These are phyloP conservation scores for Pogostemon cablin DNA, from an alignment of 257 asterid genomes.

Conservation along the genomic window DNA sequence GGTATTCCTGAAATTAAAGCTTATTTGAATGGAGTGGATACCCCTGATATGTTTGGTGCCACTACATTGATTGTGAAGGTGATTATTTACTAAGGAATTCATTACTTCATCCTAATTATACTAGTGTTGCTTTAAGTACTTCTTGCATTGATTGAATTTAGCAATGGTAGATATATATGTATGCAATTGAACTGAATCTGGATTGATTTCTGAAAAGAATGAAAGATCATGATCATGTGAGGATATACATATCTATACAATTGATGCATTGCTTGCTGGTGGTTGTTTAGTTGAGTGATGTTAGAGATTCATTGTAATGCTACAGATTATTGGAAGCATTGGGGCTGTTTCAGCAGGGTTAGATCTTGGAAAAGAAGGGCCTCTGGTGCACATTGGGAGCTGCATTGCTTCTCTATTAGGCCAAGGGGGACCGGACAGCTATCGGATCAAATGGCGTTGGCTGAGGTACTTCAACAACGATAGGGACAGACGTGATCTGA, in stretches of 20 bases:
- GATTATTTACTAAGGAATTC: neutral
- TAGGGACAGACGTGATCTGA: conserved; percentile 83
- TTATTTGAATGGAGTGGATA: conserved; percentile 87
- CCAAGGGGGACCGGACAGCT: conserved; percentile 83
- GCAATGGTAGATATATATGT: neutral
- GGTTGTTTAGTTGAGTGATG: conserved; percentile 17
- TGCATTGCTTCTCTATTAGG: conserved; percentile 83
- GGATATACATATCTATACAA: neutral
- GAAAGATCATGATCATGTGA: neutral
- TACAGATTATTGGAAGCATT: conserved; percentile 83
- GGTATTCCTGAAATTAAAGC: conserved; percentile 95
- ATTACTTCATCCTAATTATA: neutral
- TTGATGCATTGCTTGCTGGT: too few relatives aligned
- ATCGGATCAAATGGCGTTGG: conserved; percentile 82
- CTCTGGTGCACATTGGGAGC: conserved; percentile 82
- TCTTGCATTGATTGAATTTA: neutral
- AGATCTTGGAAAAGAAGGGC: conserved; percentile 94
- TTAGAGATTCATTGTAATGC: conserved; percentile 18
- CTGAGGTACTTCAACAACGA: conserved; percentile 89
- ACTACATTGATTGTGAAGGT: conserved; percentile 80
- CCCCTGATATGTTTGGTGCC: conserved; percentile 91
- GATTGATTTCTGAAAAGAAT: neutral
- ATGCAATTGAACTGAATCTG: neutral
- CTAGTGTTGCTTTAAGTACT: neutral
- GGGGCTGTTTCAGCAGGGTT: conserved; percentile 93